Evolutionary conservation across 805 yeast species (phyloP).

Genomic region (Candida xyloterini): DNA sequence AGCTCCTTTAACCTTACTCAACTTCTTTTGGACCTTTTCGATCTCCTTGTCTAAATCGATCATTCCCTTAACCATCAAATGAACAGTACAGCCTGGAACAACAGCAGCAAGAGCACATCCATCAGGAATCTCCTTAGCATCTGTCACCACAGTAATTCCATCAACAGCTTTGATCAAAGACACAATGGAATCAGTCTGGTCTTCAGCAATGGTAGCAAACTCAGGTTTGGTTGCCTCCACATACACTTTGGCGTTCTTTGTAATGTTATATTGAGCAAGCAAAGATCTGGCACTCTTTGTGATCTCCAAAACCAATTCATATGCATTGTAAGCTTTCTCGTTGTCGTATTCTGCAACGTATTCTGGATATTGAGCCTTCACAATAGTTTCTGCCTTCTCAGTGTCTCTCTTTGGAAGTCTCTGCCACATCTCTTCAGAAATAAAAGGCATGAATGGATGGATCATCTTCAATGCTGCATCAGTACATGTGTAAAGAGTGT

Average conservation of each 20-base stretch:
- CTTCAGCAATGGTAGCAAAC: conserved; percentile 49
- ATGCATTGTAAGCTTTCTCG: conserved; percentile 63
- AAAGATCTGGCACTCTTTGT: conserved; percentile 91
- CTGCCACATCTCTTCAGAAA: conserved; percentile 99
- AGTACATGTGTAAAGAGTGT: conserved; percentile 87
- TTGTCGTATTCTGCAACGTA: conserved; percentile 61
- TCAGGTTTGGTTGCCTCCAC: conserved; percentile 63
- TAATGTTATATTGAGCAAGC: conserved; percentile 83
- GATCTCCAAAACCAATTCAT: conserved; percentile 79
- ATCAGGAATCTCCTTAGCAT: conserved; percentile 61
- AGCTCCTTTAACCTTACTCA: conserved; percentile 59
- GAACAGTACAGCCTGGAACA: conserved; percentile 78
- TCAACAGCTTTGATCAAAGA: conserved; percentile 90
- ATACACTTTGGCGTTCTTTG: conserved; percentile 82
- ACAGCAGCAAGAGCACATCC: conserved; percentile 90
- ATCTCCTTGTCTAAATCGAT: conserved; percentile 92
- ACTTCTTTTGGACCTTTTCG: conserved; percentile 73
- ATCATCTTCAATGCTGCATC: conserved; percentile 89
- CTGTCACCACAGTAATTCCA: conserved; percentile 60
- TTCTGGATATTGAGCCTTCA: conserved; percentile 75
- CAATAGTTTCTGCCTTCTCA: conserved; percentile 69
- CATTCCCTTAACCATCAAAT: conserved; percentile 89
- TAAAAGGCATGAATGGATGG: conserved; percentile 97
- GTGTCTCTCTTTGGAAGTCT: conserved; percentile 85
- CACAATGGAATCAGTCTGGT: conserved; percentile 82